Conservation (phyloP, 345 rosid species). For the Nasturtium officinale region DNA sequence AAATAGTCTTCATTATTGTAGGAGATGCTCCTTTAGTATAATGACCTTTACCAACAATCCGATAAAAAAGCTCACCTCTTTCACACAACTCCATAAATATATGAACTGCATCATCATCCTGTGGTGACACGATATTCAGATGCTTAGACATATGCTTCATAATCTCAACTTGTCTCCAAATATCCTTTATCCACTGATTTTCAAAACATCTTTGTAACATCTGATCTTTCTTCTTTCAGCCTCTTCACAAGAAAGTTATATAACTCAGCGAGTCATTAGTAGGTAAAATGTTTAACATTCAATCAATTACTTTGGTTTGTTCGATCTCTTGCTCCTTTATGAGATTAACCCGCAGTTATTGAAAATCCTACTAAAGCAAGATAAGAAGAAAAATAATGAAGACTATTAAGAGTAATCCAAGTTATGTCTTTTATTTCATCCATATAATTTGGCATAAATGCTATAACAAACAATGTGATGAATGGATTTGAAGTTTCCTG, state of each 20-base stretch:
- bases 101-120: no score
- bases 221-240: constrained; percentile 73
- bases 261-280: neutral
- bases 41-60: no score
- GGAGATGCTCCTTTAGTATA: no score
- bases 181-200: no score
- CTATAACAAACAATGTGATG: constrained; percentile 54
- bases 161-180: no score
- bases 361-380: constrained; percentile 64
- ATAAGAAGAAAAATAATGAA: constrained; percentile 22
- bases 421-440: constrained; percentile 6
- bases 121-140: no score
- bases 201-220: no score
- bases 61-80: no score
- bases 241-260: no score
- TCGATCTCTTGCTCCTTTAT: constrained; percentile 71
- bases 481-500: constrained; percentile 73
- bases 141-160: no score
- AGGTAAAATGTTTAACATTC: neutral
- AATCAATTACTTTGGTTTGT: constrained; percentile 52
- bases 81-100: no score
- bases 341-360: constrained; percentile 71
- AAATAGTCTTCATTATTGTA: no score
- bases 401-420: constrained; percentile 7
- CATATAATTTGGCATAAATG: neutral